Conservation (phyloP, 768 basidiomycete species). For the Lentinula aciculospora region DNA sequence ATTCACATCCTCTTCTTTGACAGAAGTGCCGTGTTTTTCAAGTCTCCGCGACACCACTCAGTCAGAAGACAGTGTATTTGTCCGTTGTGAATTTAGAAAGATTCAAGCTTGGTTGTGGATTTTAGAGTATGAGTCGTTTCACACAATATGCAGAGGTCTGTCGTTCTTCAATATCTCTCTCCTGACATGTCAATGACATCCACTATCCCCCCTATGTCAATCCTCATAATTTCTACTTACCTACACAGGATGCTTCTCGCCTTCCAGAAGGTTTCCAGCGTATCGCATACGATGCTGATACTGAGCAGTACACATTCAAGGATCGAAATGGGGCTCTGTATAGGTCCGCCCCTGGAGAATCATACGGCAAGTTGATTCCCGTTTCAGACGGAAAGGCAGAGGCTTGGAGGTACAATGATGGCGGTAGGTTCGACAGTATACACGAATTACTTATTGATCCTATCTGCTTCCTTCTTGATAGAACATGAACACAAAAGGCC, state of each 20-base stretch:
- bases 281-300: slow-evolving; percentile 50
- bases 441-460: neutral
- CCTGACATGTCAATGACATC: too few relatives aligned
- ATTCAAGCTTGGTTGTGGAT: too few relatives aligned
- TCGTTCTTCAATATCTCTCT: neutral
- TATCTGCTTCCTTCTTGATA: neutral
- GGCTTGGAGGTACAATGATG: neutral
- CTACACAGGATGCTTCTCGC: slow-evolving; percentile 28
- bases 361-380: slow-evolving; percentile 38
- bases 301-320: slow-evolving; percentile 41
- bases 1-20: too few relatives aligned
- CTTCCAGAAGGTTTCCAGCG: slow-evolving; percentile 44
- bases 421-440: neutral
- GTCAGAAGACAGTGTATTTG: too few relatives aligned
- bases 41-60: too few relatives aligned
- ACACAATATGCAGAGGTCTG: slow-evolving; percentile 29
- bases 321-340: slow-evolving; percentile 41
- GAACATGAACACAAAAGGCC: neutral
- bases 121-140: slow-evolving; percentile 25
- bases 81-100: too few relatives aligned
- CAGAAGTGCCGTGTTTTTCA: too few relatives aligned
- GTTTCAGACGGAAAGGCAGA: slow-evolving; percentile 12
- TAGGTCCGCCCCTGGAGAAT: slow-evolving; percentile 34
- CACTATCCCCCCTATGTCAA: neutral
- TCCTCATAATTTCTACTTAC: too few relatives aligned